Conservation (phyloP, 768 basidiomycete genomes). For the Suillus spraguei region DNA sequence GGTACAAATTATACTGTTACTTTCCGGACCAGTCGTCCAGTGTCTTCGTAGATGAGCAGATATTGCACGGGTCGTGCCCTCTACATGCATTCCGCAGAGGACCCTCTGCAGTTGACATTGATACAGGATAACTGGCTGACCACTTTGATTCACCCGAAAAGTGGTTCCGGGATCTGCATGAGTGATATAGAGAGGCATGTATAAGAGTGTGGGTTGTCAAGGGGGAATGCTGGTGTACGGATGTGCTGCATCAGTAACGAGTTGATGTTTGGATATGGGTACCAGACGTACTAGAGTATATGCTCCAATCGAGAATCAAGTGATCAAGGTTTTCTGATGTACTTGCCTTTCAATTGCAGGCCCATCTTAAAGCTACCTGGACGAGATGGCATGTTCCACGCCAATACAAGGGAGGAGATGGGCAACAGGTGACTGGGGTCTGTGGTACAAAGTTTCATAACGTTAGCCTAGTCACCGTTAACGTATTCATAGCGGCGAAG, state of each 20-base stretch:
- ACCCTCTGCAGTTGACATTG: neutral
- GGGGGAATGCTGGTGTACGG: neutral
- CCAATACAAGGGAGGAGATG: neutral
- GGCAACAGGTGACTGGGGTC: neutral
- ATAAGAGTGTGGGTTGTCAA: neutral
- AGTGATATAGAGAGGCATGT: neutral
- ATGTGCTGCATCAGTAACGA: neutral
- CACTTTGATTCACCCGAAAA: neutral
- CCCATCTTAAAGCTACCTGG: neutral
- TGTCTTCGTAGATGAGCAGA: slow-evolving; percentile 10
- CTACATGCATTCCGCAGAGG: neutral
- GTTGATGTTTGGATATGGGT: neutral
- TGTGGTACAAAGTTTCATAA: neutral
- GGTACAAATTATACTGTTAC: neutral
- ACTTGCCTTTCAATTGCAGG: neutral
- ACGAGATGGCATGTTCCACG: neutral
- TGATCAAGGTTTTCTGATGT: neutral
- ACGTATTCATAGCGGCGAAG: no score
- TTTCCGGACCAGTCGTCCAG: neutral
- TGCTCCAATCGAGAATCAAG: neutral
- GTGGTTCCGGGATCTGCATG: neutral
- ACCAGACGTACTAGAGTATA: neutral
- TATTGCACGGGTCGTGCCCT: slow-evolving; percentile 6
- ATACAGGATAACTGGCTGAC: neutral
- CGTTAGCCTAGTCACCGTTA: no score